Base-by-base conservation (phyloP, 306 rosid species). In the Spatholobus suberectus region DNA sequence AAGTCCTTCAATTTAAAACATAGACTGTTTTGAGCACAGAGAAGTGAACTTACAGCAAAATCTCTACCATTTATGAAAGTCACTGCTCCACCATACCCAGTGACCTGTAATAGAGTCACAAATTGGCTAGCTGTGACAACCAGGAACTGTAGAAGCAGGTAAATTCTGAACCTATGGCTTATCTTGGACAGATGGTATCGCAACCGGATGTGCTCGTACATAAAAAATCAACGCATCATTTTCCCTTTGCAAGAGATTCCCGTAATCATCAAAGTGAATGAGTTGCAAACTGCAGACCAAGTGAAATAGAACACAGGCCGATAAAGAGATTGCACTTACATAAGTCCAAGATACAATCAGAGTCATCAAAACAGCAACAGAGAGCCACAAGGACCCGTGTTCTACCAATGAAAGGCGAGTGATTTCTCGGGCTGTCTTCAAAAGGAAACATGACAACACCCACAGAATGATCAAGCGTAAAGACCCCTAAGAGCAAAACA, bases 161-260 rank as follows among this genome's bases (percentile, higher is more conserved):
- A 57, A 57, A 57, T 57, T 57, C 65, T 57, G 65, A 57, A 57
- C 17, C 65, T 57, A 10, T 57, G 65, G 65, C 65, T 57, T 21
- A 57, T 57, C 34, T 57, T 57, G 65, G 65, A 57, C 15, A 57
- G 65, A 57, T 57, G 65, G 34, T 9, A 59, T 13, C 67, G 15
- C 38, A 59, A 26, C 38, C 69, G 20, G 29, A 61, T 61, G 20
- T 61, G 69, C 40, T 61, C 69, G 4, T 61, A 21, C 69, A 58
- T 12, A n/a, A 24, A 58, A 58, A 58, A 58, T 3, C 66, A 61
- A 14, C 40, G 5, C 69, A 61, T 61, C 69, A 59, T 14, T 61
- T 61, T 88, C 89, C 51, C 91, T 86, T 68, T 88, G 86, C 85
- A 90, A 70, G 75, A 90, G 86, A 79, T 87, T 82, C 61, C 86